Conservation (phyloP, 2,329 filamentous ascomycete species). For the Sclerotinia trifoliorum region DNA sequence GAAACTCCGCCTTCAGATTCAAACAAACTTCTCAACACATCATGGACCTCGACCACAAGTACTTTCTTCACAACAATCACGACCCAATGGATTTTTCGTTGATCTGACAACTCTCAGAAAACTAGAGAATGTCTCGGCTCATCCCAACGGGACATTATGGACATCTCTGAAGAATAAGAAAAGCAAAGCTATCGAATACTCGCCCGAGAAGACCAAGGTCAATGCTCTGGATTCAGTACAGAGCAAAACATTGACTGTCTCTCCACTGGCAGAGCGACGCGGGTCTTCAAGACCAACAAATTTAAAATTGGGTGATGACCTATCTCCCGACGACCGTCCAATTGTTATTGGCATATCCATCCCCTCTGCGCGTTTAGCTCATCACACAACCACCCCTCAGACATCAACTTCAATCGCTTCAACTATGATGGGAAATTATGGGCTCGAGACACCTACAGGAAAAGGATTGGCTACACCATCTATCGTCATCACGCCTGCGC, state of each 20-base stretch:
- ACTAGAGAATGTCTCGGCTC: constrained; percentile 46
- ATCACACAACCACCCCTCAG: constrained; percentile 52
- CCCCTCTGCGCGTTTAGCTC: constrained; percentile 51
- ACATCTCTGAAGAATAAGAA: constrained; percentile 35
- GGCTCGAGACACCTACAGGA: constrained; percentile 28
- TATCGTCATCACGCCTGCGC: constrained; percentile 54
- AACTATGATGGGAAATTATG: constrained; percentile 32
- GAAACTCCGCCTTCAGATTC: constrained; percentile 63
- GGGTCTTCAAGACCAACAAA: constrained; percentile 22
- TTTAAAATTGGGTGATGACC: constrained; percentile 42
- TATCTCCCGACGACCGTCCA: constrained; percentile 67
- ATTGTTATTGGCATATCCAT: constrained; percentile 72
- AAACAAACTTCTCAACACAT: constrained; percentile 62
- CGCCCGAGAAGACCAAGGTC: constrained; percentile 13
- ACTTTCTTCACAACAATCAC: constrained; percentile 40
- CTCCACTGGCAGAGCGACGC: constrained; percentile 16
- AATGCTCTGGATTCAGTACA: neutral
- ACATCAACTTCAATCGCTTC: constrained; percentile 39
- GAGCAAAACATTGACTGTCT: neutral
- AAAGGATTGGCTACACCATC: constrained; percentile 45
- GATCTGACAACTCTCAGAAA: constrained; percentile 60
- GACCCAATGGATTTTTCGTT: constrained; percentile 41
- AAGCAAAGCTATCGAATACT: constrained; percentile 20
- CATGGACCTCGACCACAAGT: constrained; percentile 47
- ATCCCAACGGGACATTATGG: constrained; percentile 35